Evolutionary conservation across 768 basidiomycete species (phyloP), one percentile per base, ranked within the genome.

Genomic region (Suillus americanus): DNA sequence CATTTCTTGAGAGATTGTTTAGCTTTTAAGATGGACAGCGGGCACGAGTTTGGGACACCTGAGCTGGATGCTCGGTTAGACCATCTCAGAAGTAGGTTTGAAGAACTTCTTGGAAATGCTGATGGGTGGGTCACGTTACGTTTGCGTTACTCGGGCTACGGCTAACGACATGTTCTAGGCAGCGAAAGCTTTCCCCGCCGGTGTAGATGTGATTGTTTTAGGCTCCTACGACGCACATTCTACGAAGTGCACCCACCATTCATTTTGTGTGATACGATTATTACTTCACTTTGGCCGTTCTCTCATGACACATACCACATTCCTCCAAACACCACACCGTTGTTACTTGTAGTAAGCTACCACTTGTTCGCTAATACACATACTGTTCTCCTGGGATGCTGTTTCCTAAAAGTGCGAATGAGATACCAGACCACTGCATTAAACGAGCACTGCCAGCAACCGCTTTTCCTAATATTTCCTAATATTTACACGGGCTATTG

Each of bases 1-100:
- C 82, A 86, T 25, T 92, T 86, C 67, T 76, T 91, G 30, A 86
- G 90, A 33, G 87, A 90, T 66, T 80, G 81, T 43, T 70, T 81
- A 51, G 83, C 85, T 3, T 89, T 88, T 67, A 69, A 80, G 60
- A 77, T 89, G 70, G 90, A 91, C 67, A 72, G 82, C 61, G 89
- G 84, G 0, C 80, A 84, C 61, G 67, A 71, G 50, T 70, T 69
- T 28, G 46, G 56, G 3, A 60, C 64, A 4, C 48, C 56, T 2
- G 3, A 20, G 8, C 40, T 77, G 14, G 54, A 63, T 25, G 3
- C 33, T 0, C 65, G 38, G 33, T 33, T 77, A 23, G 46, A 55
- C 0, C 13, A 65, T 0, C 18, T 74, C 40, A 67, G 77, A 66
- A 55, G 66, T 51, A 65, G 69, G 16, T 73, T 78, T 10, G 77